phyloP scores from a whole-genome alignment of 1,139 yeast genomes.

The Nakaseomyces uthaithaninus region DNA sequence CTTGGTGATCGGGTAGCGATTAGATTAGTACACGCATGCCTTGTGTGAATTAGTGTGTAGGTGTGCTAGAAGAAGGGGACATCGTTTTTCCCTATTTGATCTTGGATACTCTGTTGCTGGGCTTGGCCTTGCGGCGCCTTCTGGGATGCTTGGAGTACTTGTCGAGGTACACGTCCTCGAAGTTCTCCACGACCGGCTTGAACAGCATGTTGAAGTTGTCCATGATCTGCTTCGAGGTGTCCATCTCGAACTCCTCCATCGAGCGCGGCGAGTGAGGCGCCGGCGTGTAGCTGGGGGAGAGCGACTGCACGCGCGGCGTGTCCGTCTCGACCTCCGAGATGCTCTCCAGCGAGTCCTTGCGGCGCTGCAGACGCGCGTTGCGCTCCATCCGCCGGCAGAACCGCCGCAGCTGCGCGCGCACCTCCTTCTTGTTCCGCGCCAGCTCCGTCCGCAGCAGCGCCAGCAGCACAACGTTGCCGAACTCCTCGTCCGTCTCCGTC shows the following conservation, averaged over 20 bases:
- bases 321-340: background rate
- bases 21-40: no score
- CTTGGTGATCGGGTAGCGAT: no score
- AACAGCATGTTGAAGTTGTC: slow-evolving; percentile 6
- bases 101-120: slow-evolving; percentile 2
- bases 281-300: slow-evolving; percentile 5
- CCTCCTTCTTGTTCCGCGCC: background rate
- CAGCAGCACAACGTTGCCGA: background rate
- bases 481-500: no score
- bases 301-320: background rate
- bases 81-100: no score
- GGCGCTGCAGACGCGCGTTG: background rate
- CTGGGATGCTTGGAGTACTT: slow-evolving; percentile 4
- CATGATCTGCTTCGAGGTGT: slow-evolving; percentile 3
- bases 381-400: background rate
- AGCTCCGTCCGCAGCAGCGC: slow-evolving; percentile 1
- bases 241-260: slow-evolving; percentile 1
- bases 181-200: slow-evolving; percentile 4
- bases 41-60: no score
- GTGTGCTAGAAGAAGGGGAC: no score
- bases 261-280: slow-evolving; percentile 1
- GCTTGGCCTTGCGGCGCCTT: background rate
- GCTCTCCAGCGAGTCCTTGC: slow-evolving; percentile 4
- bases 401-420: background rate
- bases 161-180: slow-evolving; percentile 5